These are phyloP conservation scores for Tagetes erecta DNA, from an alignment of 129 eudicot genomes.

Conservation along the genomic window DNA sequence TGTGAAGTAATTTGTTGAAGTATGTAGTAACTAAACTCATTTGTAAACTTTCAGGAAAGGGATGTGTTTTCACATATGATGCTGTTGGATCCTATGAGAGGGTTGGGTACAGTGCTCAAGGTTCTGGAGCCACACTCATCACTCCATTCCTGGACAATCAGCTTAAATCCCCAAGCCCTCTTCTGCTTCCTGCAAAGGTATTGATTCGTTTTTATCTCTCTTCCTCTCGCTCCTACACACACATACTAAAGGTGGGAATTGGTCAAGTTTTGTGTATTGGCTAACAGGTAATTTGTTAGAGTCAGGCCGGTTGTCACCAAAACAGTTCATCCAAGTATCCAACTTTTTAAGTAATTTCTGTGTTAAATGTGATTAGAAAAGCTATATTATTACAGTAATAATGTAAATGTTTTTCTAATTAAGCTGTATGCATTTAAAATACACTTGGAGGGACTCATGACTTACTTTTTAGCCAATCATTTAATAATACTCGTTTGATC, in stretches of 20 bases:
- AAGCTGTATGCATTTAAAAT: too few species aligned
- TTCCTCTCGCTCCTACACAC: slow-evolving; percentile 1
- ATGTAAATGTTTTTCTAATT: too few species aligned
- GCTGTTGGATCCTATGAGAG: slow-evolving; percentile 98
- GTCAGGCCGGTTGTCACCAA: neutral
- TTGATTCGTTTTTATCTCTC: slow-evolving; percentile 7
- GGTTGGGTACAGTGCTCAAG: slow-evolving; percentile 97
- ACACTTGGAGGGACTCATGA: neutral
- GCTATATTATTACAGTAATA: neutral
- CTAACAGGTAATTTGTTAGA: neutral
- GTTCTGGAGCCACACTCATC: slow-evolving; percentile 94
- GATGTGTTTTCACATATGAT: slow-evolving; percentile 95
- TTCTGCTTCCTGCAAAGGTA: slow-evolving; percentile 80
- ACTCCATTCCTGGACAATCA: slow-evolving; percentile 96
- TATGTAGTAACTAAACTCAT: slow-evolving; percentile 2
- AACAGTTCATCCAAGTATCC: neutral
- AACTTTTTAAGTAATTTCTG: neutral
- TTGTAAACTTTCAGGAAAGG: slow-evolving; percentile 60
- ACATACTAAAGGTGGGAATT: neutral
- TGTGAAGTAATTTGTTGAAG: neutral
- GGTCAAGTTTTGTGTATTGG: neutral
- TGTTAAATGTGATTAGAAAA: neutral
- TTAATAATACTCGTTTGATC: neutral
- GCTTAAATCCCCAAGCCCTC: slow-evolving; percentile 97
- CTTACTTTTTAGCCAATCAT: neutral